A percentile compares a stretch with the other conserved stretches of the same genome.
Evolutionary conservation across 75 land plant genomes (phyloP).

Genomic region (Sequoia sempervirens): DNA sequence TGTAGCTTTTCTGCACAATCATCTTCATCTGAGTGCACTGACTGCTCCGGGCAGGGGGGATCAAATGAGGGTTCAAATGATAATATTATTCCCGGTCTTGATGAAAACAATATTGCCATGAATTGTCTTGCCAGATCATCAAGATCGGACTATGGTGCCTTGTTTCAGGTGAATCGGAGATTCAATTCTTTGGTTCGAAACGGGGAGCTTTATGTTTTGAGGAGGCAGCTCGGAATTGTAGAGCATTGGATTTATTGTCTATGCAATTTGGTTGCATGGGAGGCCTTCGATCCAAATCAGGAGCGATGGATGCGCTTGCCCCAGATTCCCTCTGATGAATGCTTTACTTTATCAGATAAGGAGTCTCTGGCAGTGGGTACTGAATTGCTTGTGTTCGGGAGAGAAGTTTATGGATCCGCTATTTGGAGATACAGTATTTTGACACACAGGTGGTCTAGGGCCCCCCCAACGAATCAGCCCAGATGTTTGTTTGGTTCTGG

Average conservation of each 20-base stretch:
- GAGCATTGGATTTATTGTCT: conserved; percentile 52
- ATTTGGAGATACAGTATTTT: conserved; percentile 12
- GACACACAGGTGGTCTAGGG: conserved; percentile 35
- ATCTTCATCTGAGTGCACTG: not conserved
- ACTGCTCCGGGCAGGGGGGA: conserved; percentile 8
- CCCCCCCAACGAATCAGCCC: conserved; percentile 29
- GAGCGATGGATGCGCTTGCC: conserved; percentile 10
- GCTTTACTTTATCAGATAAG: not conserved
- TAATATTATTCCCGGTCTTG: conserved; percentile 22
- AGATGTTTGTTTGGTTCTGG: conserved; percentile 53
- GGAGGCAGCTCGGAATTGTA: conserved; percentile 26
- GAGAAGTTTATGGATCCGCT: not conserved
- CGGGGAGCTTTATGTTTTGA: conserved; percentile 24
- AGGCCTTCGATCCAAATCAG: conserved; percentile 37
- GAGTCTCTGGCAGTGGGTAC: conserved; percentile 21
- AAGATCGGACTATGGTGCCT: conserved; percentile 28
- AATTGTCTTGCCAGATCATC: conserved; percentile 25
- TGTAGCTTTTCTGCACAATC: not conserved
- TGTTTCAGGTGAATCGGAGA: conserved; percentile 20
- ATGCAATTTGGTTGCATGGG: conserved; percentile 28
- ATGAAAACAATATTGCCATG: conserved; percentile 28
- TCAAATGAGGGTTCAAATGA: conserved; percentile 11
- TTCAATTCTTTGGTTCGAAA: conserved; percentile 19
- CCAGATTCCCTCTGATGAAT: not conserved
- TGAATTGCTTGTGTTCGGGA: conserved; percentile 15